Conservation (phyloP, 805 yeast genomes). For the Candida dajiaensis region DNA sequence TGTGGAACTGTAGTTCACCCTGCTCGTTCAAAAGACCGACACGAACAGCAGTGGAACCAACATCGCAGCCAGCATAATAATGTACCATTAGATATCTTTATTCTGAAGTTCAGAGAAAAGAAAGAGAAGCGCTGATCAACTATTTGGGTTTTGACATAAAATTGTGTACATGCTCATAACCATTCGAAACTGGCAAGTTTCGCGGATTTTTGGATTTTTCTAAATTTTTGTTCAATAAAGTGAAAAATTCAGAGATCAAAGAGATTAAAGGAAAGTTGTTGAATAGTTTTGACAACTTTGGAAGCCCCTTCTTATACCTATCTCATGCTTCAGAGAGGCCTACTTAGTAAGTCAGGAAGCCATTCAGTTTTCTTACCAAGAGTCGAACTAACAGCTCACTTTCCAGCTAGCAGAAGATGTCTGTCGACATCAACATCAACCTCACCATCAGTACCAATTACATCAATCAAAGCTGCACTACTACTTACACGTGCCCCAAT, state of each 20-base stretch:
- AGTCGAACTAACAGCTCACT: background rate
- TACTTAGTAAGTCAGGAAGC: background rate
- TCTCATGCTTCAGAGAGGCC: background rate
- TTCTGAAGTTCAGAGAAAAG: background rate
- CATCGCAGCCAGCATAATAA: slow-evolving; percentile 36
- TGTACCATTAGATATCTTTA: background rate
- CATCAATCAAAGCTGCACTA: slow-evolving; percentile 39
- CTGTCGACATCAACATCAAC: slow-evolving; percentile 17
- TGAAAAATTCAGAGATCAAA: background rate
- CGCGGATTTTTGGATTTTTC: background rate
- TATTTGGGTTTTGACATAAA: no score
- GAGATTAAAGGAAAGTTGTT: background rate
- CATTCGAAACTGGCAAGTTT: background rate
- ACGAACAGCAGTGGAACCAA: slow-evolving; percentile 47
- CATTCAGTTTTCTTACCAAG: background rate
- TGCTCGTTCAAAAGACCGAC: slow-evolving; percentile 26
- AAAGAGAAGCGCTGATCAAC: no score
- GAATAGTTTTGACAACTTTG: background rate
- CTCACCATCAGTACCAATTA: slow-evolving; percentile 15
- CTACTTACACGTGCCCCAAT: slow-evolving; percentile 79
- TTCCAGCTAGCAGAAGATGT: slow-evolving; percentile 17
- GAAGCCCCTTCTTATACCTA: background rate
- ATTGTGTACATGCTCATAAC: background rate
- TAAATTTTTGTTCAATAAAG: background rate
- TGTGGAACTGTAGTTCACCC: slow-evolving; percentile 13